phyloP scores from a whole-genome alignment of 2,329 filamentous ascomycete species.

The Podosphaera fusca region DNA sequence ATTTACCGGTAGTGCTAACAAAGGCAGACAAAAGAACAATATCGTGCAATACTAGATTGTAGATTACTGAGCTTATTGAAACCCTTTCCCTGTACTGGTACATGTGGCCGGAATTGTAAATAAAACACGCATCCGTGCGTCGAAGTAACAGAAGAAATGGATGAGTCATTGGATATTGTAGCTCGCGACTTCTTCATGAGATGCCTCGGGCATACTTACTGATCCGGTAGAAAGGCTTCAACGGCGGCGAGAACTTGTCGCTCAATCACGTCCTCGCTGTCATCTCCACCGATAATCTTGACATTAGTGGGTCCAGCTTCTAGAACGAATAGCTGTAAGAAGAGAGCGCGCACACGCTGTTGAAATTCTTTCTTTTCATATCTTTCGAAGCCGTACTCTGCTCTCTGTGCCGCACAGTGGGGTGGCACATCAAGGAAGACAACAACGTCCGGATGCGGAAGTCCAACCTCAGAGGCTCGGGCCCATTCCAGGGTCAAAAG shows the following conservation, averaged over 20 bases:
- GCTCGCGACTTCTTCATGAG: too few species aligned
- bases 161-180: too few species aligned
- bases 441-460: slow-evolving; percentile 71
- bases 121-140: too few species aligned
- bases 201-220: background rate
- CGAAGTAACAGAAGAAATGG: too few species aligned
- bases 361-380: slow-evolving; percentile 81
- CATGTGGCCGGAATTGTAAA: too few species aligned
- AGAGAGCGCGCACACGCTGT: slow-evolving; percentile 50
- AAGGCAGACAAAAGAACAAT: too few species aligned
- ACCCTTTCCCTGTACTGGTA: too few species aligned
- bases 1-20: too few species aligned
- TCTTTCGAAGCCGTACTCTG: slow-evolving; percentile 72
- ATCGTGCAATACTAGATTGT: too few species aligned
- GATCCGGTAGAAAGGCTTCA: background rate
- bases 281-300: slow-evolving; percentile 29
- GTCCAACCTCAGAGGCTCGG: slow-evolving; percentile 58
- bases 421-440: slow-evolving; percentile 69
- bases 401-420: slow-evolving; percentile 45
- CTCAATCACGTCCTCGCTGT: slow-evolving; percentile 31
- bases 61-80: too few species aligned
- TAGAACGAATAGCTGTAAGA: slow-evolving; percentile 28
- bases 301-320: slow-evolving; percentile 29
- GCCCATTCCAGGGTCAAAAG: slow-evolving; percentile 56
- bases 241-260: slow-evolving; percentile 20